These are phyloP conservation scores for Pseudogymnoascus sp. DNA, from an alignment of 2,329 filamentous ascomycete genomes.

Conservation along the genomic window DNA sequence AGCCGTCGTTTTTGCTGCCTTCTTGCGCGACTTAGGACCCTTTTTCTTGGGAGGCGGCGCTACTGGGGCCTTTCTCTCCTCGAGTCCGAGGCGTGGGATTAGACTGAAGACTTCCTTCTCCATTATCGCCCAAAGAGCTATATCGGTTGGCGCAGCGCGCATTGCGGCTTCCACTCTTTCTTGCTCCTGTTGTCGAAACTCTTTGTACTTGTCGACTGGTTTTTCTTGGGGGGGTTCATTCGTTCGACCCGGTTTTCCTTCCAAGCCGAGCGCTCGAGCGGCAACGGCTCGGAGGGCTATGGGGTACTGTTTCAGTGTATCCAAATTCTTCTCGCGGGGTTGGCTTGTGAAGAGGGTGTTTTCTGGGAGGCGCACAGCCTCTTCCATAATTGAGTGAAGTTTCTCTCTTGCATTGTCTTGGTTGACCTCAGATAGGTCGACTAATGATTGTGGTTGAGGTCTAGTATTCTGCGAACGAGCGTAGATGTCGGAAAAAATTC, in stretches of 20 bases:
- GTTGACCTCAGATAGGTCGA: background rate
- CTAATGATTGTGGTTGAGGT: slow-evolving; percentile 9
- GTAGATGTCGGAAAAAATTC: slow-evolving; percentile 52
- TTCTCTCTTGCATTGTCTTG: slow-evolving; percentile 17
- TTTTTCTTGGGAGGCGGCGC: slow-evolving; percentile 12
- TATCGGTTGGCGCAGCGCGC: slow-evolving; percentile 47
- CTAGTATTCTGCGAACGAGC: slow-evolving; percentile 25
- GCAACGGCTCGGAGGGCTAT: slow-evolving; percentile 25
- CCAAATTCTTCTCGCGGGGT: background rate
- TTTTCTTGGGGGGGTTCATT: slow-evolving; percentile 2
- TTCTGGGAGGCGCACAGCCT: background rate
- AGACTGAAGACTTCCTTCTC: slow-evolving; percentile 58
- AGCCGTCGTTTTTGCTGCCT: background rate
- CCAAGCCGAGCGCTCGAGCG: slow-evolving; percentile 25
- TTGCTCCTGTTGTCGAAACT: slow-evolving; percentile 37
- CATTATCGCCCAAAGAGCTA: slow-evolving; percentile 57
- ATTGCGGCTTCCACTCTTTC: slow-evolving; percentile 46
- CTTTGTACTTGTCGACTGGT: background rate
- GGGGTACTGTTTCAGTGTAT: slow-evolving; percentile 24
- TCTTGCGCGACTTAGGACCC: slow-evolving; percentile 7
- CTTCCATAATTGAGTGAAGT: slow-evolving; percentile 7
- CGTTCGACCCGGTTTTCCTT: slow-evolving; percentile 14
- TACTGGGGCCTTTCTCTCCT: slow-evolving; percentile 21
- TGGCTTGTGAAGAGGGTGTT: slow-evolving; percentile 7
- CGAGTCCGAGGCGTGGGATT: slow-evolving; percentile 47